Conservation (phyloP, 345 rosid genomes). For the Arabidopsis arenosa region DNA sequence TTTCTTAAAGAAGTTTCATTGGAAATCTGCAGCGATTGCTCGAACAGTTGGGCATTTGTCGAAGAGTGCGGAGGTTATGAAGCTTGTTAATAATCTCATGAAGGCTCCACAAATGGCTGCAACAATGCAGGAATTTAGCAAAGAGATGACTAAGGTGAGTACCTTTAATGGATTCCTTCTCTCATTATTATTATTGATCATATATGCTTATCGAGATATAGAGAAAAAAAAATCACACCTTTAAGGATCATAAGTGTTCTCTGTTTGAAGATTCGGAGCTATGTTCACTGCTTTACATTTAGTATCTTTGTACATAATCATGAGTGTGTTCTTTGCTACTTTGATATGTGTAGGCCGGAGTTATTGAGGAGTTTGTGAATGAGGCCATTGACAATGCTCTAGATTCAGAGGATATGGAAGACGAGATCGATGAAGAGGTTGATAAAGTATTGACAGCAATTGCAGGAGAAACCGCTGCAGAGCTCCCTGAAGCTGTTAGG, state of each 20-base stretch:
- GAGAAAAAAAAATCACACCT: neutral
- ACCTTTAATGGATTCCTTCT: neutral
- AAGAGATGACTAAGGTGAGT: constrained; percentile 88
- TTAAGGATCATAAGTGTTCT: neutral
- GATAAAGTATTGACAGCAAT: constrained; percentile 89
- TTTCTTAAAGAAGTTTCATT: neutral
- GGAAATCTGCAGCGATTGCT: constrained; percentile 70
- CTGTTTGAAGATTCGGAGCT: constrained; percentile 1
- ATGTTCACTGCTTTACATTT: constrained; percentile 1
- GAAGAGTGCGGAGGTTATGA: constrained; percentile 96
- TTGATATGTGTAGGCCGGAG: constrained; percentile 70
- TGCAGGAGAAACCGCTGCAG: constrained; percentile 96
- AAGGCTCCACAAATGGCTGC: constrained; percentile 93
- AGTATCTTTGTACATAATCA: neutral
- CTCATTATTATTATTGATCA: neutral
- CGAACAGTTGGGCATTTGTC: constrained; percentile 90
- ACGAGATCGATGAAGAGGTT: constrained; percentile 91
- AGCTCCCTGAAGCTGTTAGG: constrained; percentile 85
- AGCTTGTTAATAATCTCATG: constrained; percentile 91
- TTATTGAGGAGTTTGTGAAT: constrained; percentile 85
- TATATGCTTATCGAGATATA: neutral
- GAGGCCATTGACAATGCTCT: constrained; percentile 81
- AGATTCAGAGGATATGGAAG: constrained; percentile 90
- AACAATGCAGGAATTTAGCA: constrained; percentile 92
- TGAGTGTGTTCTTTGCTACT: constrained; percentile 5